Percentiles rank a stretch among this genome's conserved stretches.
These are phyloP conservation scores for Allomyces arbusculus DNA, from an alignment of 192 early-diverging fungal genomes.

Conservation along the genomic window DNA sequence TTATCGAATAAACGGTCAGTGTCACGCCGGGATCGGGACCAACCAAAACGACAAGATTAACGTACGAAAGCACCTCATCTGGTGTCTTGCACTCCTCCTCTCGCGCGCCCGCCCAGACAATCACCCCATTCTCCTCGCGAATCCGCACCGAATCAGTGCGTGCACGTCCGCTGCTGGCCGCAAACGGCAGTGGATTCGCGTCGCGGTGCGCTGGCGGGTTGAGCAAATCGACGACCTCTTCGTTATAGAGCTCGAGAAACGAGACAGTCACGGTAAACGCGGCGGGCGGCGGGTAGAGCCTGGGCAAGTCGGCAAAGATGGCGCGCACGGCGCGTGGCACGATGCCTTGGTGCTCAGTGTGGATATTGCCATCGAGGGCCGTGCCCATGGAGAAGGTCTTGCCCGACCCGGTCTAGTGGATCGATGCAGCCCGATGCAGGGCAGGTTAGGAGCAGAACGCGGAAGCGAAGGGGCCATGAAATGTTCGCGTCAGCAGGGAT, in stretches of 20 bases:
- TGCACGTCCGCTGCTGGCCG: too few species aligned
- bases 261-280: constrained; percentile 45
- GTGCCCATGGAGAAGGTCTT: constrained; percentile 41
- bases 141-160: constrained; percentile 49
- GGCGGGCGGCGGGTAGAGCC: too few species aligned
- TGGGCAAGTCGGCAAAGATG: constrained; percentile 19
- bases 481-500: too few species aligned
- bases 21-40: neutral
- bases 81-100: constrained; percentile 50
- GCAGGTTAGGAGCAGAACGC: too few species aligned
- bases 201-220: constrained; percentile 33
- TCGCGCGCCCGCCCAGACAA: constrained; percentile 64
- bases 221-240: constrained; percentile 81
- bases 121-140: constrained; percentile 72
- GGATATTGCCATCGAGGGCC: constrained; percentile 11
- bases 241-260: constrained; percentile 93
- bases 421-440: too few species aligned
- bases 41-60: neutral
- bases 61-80: constrained; percentile 52
- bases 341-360: constrained; percentile 25
- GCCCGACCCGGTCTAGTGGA: constrained; percentile 20
- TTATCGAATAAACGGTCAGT: neutral
- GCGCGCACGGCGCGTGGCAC: constrained; percentile 49
- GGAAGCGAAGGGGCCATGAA: too few species aligned
- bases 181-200: neutral